Evolutionary conservation across 345 rosid species (phyloP).

Genomic region (Schrenkiella parvula): DNA sequence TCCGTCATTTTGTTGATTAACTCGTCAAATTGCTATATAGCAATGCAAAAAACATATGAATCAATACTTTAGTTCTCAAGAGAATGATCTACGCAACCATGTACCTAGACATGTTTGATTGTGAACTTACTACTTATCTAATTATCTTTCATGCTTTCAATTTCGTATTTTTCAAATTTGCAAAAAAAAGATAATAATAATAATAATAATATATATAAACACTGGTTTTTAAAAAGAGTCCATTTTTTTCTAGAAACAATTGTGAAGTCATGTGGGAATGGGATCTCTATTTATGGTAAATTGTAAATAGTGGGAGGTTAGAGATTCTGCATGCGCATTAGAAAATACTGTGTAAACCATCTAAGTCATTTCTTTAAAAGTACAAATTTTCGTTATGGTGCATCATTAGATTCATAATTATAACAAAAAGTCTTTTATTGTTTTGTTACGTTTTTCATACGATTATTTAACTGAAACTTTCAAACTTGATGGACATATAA

Average conservation of each 20-base stretch:
- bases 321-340: constrained; percentile 34
- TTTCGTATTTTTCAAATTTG: not conserved
- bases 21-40: not conserved
- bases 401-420: constrained; percentile 6
- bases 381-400: constrained; percentile 11
- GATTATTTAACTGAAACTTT: constrained; percentile 10
- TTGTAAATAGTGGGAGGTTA: constrained; percentile 34
- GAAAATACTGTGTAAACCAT: not conserved
- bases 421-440: not conserved
- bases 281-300: constrained; percentile 28
- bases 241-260: not conserved
- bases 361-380: constrained; percentile 22
- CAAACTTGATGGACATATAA: constrained; percentile 15
- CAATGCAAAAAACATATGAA: not conserved
- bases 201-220: too few species aligned
- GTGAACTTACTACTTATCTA: not conserved
- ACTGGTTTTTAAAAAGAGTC: not conserved
- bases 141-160: not conserved
- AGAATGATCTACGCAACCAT: not conserved
- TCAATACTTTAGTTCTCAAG: not conserved
- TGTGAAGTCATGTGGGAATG: constrained; percentile 27
- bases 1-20: not conserved
- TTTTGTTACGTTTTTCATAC: not conserved
- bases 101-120: not conserved
- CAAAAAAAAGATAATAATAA: too few species aligned